Evolutionary conservation across 805 yeast species (phyloP), one percentile per base, ranked within the genome.

Genomic region (Starmerella potacharoeniae): DNA sequence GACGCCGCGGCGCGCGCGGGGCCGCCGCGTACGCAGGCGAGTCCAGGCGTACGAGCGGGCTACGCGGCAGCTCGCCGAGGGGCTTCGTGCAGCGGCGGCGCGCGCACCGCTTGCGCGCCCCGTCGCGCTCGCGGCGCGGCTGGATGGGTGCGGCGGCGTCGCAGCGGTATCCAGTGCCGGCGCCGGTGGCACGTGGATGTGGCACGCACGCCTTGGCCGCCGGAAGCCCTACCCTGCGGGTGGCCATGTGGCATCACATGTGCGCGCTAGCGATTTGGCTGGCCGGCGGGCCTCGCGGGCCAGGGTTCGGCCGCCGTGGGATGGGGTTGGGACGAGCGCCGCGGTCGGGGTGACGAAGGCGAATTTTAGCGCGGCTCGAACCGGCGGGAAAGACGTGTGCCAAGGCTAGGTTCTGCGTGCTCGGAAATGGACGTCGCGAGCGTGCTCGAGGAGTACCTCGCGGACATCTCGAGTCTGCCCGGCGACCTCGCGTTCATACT

Each of bases 391-490:
- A 22, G 22, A 22, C 22, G 22, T 22, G 22, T 22, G 22, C 22
- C 22, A 22, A 22, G 22, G 22, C 22, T 22, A 22, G 22, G 22
- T 22, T 22, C 22, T 22, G 22, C 22, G 22, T 22, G 22, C 22
- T 22, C 22, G 22, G 22, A 22, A 22, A 87, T 87, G 95, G 97
- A 90, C 70, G 90, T 97, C 4, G 89, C 96, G n/a, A 79, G 93
- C 0, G 77, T 82, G 7, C 68, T 84, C 40, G 91, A 84, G 60
- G 86, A 83, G 62, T 82, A 83, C 56, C 78, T 83, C 5, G 69
- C 72, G 35, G 74, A 71, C 54, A 51, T 91, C 44, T 81, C 91
- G 10, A 91, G 90, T 63, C 75, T 93, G 45, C 96, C 96, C 29
- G 82, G 87, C 5, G 98, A 91, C 69, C 77, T 91, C 45, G 83